Evolutionary conservation across 164 flowering plant species (phyloP), one percentile per base, ranked within the genome.

Genomic region (Chimonanthus praecox): DNA sequence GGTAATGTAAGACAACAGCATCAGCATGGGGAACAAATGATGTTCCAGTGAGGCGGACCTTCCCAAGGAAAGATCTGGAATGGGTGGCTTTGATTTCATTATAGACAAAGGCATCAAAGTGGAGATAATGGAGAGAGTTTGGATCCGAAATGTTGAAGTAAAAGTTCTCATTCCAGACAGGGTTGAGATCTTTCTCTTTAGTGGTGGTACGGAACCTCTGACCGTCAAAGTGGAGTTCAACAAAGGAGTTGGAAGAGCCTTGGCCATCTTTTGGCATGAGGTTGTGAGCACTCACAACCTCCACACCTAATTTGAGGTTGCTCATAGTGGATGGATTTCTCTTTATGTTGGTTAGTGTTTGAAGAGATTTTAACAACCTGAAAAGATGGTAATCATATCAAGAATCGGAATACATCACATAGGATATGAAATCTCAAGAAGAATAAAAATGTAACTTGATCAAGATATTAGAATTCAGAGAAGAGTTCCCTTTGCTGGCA

Each of bases 121-220:
- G 64, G 54, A 87, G 92, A 49, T 80, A 75, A 47, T 78, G 86
- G 70, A 94, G 90, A 75, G 80, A 82, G 62, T 85, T 71, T 5
- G 96, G 92, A 49, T 94, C 91, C 49, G 93, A 83, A 46, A 94
- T 85, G 78, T 90, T 89, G 90, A 94, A 92, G 83, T 83, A 89
- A 73, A 92, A 89, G 80, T 82, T 83, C 80, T 94, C 98, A 49
- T 94, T 85, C 98, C 98, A 94, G 43, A 89, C 91, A 20, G 98
- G 98, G 72, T 85, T 87, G 18, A 92, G 93, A 83, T 94, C 94
- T 74, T 87, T 90, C 10, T 94, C 97, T 80, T 94, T 90, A 79
- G 84, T 63, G 5, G 92, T 90, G 61, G 93, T 88, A 2, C 94
- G 90, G 74, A 80, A 85, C 75, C 71, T 87, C 76, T 92, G 98